These are phyloP conservation scores for Fusarium lyarnte DNA, from an alignment of 2,329 filamentous ascomycete species.

Conservation along the genomic window DNA sequence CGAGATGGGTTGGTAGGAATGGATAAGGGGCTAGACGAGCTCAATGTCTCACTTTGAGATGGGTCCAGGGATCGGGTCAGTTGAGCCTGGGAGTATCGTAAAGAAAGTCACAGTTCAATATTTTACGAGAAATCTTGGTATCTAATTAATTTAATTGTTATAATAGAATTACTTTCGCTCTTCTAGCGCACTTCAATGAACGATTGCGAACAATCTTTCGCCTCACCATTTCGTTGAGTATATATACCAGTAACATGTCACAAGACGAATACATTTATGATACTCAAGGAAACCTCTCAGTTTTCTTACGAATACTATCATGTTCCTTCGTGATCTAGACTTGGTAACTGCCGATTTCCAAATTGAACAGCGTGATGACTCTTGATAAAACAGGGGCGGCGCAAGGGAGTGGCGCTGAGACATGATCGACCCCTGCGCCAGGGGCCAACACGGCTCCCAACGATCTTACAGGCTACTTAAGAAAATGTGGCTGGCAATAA, in stretches of 20 bases:
- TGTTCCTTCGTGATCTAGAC: fast-evolving
- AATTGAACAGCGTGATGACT: not conserved
- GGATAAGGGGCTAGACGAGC: constrained; percentile 8
- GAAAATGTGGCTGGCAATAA: constrained; percentile 13
- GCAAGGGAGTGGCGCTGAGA: constrained; percentile 34
- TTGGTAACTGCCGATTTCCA: not conserved
- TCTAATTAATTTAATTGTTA: not conserved
- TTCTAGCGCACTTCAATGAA: not conserved
- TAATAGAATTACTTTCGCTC: too few species aligned
- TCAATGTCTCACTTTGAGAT: constrained; percentile 29
- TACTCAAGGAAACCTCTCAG: fast-evolving
- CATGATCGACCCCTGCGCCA: constrained; percentile 21
- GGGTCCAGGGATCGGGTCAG: not conserved
- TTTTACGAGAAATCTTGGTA: fast-evolving
- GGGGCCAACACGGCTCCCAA: not conserved
- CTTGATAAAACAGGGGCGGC: constrained; percentile 11
- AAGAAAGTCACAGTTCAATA: fast-evolving
- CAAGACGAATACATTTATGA: not conserved
- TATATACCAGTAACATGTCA: too few species aligned
- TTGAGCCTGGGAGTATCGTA: fast-evolving
- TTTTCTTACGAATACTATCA: fast-evolving
- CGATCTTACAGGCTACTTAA: not conserved
- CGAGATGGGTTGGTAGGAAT: constrained; percentile 25
- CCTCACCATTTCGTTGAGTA: too few species aligned
- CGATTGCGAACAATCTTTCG: not conserved